Base-by-base conservation (phyloP, 75 land plant species). In the Picea sitchensis region DNA sequence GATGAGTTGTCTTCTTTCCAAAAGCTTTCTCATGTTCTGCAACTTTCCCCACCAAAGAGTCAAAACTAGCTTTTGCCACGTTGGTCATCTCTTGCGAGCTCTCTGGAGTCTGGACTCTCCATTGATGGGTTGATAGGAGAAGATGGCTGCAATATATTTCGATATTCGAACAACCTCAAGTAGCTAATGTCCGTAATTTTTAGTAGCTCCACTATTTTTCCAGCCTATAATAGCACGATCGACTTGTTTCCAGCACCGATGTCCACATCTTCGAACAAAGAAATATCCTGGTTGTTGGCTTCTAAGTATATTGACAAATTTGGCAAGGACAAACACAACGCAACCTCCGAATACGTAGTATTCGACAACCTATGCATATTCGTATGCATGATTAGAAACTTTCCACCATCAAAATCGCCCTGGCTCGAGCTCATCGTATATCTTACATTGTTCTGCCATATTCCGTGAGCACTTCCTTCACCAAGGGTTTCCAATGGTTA, bases 121-220 rank as follows among this genome's bases (percentile, higher is more conserved):
- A 26, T 26, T 26, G 26, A 26, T 26, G 26, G 26, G 26, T 26
- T 26, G 26, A 26, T 26, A 26, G 26, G 26, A 26, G 26, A 26
- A 26, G 26, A 26, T 26, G 26, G 26, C 26, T 26, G 26, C 26
- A 26, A 26, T 26, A 26, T 26, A 26, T 26, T 26, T 26, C 26
- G 26, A 26, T 26, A 26, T 26, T 26, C 26, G 26, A 26, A 26
- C 26, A 26, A 26, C 26, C 73, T 47, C 97, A 96, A 76, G 80
- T 94, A 94, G 26, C 87, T 87, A 32, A 92, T 88, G 77, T 94
- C 98, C 14, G 97, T 90, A 18, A 77, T 58, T n/a, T 81, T 67
- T 36, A 96, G 89, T 61, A 96, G 87, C 82, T 94, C 93, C 32
- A 93, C 97, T 32, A 96, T 92, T 72, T 79, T 88, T 20, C 86